Evolutionary conservation across 306 rosid species (phyloP), one percentile per base, ranked within the genome.

Genomic region (Inga leiocalycina): DNA sequence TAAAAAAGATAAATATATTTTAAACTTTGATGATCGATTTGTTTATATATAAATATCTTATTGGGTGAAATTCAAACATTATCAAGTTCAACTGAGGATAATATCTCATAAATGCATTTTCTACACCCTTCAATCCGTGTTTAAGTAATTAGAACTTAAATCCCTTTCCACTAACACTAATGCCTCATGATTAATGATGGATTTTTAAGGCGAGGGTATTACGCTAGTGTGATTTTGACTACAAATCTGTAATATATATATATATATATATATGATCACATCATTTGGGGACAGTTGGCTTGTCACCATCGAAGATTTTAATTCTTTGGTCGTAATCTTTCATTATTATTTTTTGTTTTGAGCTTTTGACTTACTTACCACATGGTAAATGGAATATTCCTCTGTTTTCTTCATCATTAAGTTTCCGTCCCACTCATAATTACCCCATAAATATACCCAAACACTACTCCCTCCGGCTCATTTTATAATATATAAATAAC

Each of bases 211-310:
- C 34, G 65, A 73, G 66, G 65, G 65, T 22, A 20, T 17, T 37
- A 61, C 34, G 34, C 27, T 49, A 32, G 52, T 66, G 49, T 79
- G 77, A 74, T 65, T 59, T 83, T 66, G 83, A 74, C 34, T 20
- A 52, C 6, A 22, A 13, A 79, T 79, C 56, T 76, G 71, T 66
- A 74, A 51, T 49, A 48, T 5, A 27, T 27, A 27, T 27, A 27
- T 27, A 27, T 27, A 27, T 24, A 49, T 51, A 62, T 78, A 45
- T 74, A 35, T 79, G 32, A 66, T 39, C 48, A 68, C 54, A 74
- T 73, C 80, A 65, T 65, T 22, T 74, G 37, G 75, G 83, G 79
- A 13, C 51, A 78, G 83, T 49, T 79, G 59, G 80, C 52, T 84
- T 17, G 57, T 79, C 80, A 22, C 71, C 67, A 64, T 84, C 80